Evolutionary conservation across 1,284 basidiomycete species (phyloP).

Genomic region (Trametes sp.): DNA sequence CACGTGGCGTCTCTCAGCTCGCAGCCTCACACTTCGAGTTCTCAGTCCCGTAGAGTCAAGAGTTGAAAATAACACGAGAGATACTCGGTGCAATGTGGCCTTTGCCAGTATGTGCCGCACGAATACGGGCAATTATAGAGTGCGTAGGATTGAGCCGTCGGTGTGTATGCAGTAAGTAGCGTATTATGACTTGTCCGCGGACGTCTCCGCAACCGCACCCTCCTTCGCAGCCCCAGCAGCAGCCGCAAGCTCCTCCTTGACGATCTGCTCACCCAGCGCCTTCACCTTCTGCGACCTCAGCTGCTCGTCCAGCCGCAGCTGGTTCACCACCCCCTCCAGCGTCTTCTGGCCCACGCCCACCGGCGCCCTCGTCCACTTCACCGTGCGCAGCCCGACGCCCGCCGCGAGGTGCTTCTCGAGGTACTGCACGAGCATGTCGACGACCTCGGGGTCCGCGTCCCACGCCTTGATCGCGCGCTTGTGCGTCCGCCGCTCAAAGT

Average conservation of each 20-base stretch:
- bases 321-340: slow-evolving; percentile 47
- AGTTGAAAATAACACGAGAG: too few species aligned
- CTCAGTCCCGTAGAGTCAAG: too few species aligned
- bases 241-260: slow-evolving; percentile 51
- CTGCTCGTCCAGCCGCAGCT: slow-evolving; percentile 33
- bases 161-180: not conserved
- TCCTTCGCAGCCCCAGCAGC: slow-evolving; percentile 28
- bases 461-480: slow-evolving; percentile 90
- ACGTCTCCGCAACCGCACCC: slow-evolving; percentile 17
- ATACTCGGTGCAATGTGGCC: too few species aligned
- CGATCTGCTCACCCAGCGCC: slow-evolving; percentile 54
- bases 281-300: slow-evolving; percentile 41
- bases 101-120: not conserved
- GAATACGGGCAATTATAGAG: not conserved
- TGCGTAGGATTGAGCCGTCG: not conserved
- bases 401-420: slow-evolving; percentile 80
- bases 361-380: slow-evolving; percentile 79
- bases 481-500: slow-evolving; percentile 89
- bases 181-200: slow-evolving; percentile 1
- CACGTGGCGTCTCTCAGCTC: slow-evolving; percentile 3
- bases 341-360: slow-evolving; percentile 66
- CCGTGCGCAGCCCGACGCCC: slow-evolving; percentile 88
- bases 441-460: slow-evolving; percentile 84
- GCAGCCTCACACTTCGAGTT: too few species aligned
- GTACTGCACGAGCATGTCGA: slow-evolving; percentile 87